A percentile compares a stretch with the other conserved stretches of the same genome.
These are phyloP conservation scores for Fusarium robinianum DNA, from an alignment of 2,329 filamentous ascomycete species.

Conservation along the genomic window DNA sequence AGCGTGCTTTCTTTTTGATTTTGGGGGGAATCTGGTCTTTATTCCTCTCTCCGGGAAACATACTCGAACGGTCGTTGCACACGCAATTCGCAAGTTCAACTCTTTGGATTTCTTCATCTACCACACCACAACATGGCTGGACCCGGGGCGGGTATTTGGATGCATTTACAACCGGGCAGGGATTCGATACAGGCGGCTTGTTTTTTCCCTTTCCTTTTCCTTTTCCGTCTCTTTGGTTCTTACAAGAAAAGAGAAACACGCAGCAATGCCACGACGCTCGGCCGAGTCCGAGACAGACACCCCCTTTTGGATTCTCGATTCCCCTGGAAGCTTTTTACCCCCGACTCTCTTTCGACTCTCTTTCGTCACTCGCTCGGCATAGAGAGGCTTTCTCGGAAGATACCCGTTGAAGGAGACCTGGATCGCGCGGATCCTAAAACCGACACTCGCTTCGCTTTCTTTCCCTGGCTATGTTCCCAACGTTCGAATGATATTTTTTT, in stretches of 20 bases:
- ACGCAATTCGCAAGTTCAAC: constrained; percentile 55
- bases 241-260: constrained; percentile 62
- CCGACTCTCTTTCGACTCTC: constrained; percentile 32
- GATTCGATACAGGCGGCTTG: constrained; percentile 53
- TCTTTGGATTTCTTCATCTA: constrained; percentile 46
- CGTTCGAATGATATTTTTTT: constrained; percentile 46
- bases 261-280: constrained; percentile 66
- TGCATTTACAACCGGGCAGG: constrained; percentile 59
- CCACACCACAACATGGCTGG: constrained; percentile 59
- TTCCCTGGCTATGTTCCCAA: constrained; percentile 47
- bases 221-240: constrained; percentile 37
- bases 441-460: constrained; percentile 46
- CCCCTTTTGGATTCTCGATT: constrained; percentile 48
- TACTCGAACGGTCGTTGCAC: constrained; percentile 38
- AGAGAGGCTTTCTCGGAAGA: constrained; percentile 37
- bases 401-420: constrained; percentile 25
- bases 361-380: constrained; percentile 34
- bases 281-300: constrained; percentile 54
- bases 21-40: constrained; percentile 43
- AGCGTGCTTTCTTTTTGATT: constrained; percentile 42
- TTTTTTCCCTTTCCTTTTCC: constrained; percentile 41
- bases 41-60: constrained; percentile 48
- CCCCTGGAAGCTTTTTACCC: no score
- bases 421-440: constrained; percentile 18
- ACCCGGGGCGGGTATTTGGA: constrained; percentile 55